phyloP scores from a whole-genome alignment of 768 basidiomycete genomes.

The Gyrodon lividus region DNA sequence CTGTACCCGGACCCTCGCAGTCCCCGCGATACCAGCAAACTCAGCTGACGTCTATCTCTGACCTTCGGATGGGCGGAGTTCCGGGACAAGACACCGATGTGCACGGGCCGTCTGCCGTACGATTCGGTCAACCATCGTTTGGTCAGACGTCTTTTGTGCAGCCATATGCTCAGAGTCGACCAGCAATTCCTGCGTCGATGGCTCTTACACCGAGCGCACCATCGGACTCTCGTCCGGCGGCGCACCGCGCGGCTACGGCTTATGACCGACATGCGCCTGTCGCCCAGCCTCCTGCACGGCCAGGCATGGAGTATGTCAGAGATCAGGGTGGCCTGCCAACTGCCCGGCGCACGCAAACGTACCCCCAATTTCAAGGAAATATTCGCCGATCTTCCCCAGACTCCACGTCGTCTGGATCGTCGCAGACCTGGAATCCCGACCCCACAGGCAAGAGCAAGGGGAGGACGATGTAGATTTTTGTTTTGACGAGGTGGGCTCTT shows the following conservation, averaged over 20 bases:
- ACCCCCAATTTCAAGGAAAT: conserved; percentile 4
- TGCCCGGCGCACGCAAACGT: conserved; percentile 6
- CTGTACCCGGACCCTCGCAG: conserved; percentile 14
- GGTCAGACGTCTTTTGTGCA: conserved; percentile 14
- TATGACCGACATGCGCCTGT: conserved; percentile 9
- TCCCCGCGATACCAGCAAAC: conserved; percentile 28
- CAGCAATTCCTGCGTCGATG: background rate
- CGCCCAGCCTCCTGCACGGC: conserved; percentile 5
- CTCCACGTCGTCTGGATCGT: conserved; percentile 19
- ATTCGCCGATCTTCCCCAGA: conserved; percentile 3
- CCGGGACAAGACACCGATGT: conserved; percentile 6
- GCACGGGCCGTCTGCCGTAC: conserved; percentile 8
- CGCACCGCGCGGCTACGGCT: background rate
- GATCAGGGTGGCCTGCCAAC: conserved; percentile 8
- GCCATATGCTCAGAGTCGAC: conserved; percentile 4
- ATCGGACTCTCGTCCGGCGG: background rate
- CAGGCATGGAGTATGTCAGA: conserved; percentile 14
- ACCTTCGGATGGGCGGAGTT: background rate
- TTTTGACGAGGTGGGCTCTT: conserved; percentile 1
- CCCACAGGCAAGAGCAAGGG: conserved; percentile 7
- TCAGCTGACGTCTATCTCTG: conserved; percentile 16
- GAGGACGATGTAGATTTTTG: conserved; percentile 1
- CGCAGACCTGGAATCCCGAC: conserved; percentile 21
- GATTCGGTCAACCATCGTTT: conserved; percentile 28
- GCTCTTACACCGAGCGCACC: background rate